Evolutionary conservation across 2,329 filamentous ascomycete species (phyloP).

Genomic region (Diaporthe ilicicola): DNA sequence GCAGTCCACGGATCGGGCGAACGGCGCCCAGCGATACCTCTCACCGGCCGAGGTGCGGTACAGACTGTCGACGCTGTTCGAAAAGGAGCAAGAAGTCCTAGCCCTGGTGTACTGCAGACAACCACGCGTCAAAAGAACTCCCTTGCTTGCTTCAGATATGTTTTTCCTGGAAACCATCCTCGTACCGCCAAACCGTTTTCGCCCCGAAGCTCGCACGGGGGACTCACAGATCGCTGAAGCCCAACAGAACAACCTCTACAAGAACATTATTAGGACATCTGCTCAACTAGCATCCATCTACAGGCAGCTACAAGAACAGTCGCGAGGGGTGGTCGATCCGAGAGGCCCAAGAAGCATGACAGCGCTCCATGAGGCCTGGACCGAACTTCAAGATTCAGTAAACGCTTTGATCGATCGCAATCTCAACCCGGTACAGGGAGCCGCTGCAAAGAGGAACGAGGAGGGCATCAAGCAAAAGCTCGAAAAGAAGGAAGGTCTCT

Average conservation of each 20-base stretch:
- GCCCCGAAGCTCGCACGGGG: conserved; percentile 85
- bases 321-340: conserved; percentile 44
- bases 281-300: conserved; percentile 76
- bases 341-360: conserved; percentile 29
- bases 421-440: conserved; percentile 82
- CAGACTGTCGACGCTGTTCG: conserved; percentile 80
- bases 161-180: conserved; percentile 91
- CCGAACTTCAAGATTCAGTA: conserved; percentile 85
- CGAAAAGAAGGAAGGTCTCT: conserved; percentile 98
- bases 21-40: conserved; percentile 74
- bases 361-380: conserved; percentile 83
- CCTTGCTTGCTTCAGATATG: conserved; percentile 79
- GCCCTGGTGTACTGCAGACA: conserved; percentile 85
- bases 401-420: conserved; percentile 94
- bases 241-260: conserved; percentile 88
- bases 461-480: conserved; percentile 98
- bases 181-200: conserved; percentile 91
- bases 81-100: conserved; percentile 85
- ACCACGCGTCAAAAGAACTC: conserved; percentile 64
- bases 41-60: conserved; percentile 85
- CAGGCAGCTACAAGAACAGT: conserved; percentile 32
- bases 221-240: conserved; percentile 85
- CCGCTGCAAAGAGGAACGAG: conserved; percentile 79
- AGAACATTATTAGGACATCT: conserved; percentile 80
- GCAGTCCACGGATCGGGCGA: conserved; percentile 43